Evolutionary conservation across 768 basidiomycete species (phyloP).

Genomic region (Royoungia palumana): DNA sequence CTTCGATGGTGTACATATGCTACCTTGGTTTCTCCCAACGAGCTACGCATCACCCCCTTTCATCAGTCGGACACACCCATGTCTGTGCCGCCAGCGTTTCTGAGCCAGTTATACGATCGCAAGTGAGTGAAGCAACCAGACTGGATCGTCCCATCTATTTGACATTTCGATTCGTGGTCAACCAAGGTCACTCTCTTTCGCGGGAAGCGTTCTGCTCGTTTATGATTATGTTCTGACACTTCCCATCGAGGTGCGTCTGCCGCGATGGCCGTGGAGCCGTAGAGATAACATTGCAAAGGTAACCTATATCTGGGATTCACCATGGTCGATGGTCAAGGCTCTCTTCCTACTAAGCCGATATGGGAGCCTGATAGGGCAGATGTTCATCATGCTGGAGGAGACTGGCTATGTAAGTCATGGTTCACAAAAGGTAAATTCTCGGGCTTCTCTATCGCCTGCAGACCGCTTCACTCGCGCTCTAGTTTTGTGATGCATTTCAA

Average conservation of each 20-base stretch:
- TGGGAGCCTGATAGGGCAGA: constrained; percentile 17
- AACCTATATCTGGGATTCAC: constrained; percentile 12
- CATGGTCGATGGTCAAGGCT: constrained; percentile 1
- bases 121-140: constrained; percentile 14
- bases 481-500: constrained; percentile 3
- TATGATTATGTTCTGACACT: constrained; percentile 29
- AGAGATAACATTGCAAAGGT: background rate
- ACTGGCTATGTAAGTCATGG: constrained; percentile 14
- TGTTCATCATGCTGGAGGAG: constrained; percentile 21
- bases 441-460: background rate
- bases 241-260: constrained; percentile 21
- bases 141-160: background rate
- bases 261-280: background rate
- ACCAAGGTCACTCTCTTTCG: constrained; percentile 12
- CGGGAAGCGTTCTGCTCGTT: constrained; percentile 20
- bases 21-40: no score
- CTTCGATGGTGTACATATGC: no score
- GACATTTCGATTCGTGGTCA: background rate
- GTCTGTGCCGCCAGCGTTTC: constrained; percentile 1
- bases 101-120: constrained; percentile 14
- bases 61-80: no score
- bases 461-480: background rate
- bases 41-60: no score
- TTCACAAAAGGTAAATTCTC: constrained; percentile 6
- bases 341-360: constrained; percentile 15